These are phyloP conservation scores for Rhizopus stolonifer DNA, from an alignment of 371 early-diverging fungal genomes.

Conservation along the genomic window DNA sequence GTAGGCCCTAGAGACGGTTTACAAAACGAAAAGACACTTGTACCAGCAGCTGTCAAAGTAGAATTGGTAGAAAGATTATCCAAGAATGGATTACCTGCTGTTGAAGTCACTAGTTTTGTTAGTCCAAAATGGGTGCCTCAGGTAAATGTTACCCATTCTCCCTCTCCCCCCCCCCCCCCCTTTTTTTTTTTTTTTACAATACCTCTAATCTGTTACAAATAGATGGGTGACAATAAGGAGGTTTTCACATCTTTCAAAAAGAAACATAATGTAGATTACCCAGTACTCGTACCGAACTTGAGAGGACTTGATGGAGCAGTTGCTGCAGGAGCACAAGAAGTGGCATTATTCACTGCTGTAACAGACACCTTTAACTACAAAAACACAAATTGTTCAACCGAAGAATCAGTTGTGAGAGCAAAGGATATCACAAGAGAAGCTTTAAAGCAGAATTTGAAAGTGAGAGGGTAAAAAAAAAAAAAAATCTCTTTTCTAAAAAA, in stretches of 20 bases:
- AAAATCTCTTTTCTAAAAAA: not conserved
- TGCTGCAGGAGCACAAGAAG: constrained; percentile 77
- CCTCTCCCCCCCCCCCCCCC: too few species aligned
- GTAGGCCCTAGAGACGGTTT: constrained; percentile 96
- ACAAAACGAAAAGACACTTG: constrained; percentile 91
- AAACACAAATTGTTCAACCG: constrained; percentile 93
- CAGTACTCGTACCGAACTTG: constrained; percentile 91
- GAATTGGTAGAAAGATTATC: constrained; percentile 82
- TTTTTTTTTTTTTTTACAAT: too few species aligned
- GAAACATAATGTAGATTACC: constrained; percentile 71
- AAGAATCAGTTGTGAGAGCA: constrained; percentile 79
- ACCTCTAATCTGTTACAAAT: too few species aligned
- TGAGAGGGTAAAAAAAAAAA: constrained; percentile 67
- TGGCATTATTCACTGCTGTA: constrained; percentile 93
- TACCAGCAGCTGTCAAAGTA: constrained; percentile 82
- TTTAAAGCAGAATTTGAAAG: constrained; percentile 63
- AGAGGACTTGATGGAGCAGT: constrained; percentile 86
- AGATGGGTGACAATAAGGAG: constrained; percentile 85
- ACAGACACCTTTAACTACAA: constrained; percentile 85
- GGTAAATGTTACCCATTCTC: constrained; percentile 37
- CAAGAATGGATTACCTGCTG: constrained; percentile 79
- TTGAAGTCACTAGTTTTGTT: constrained; percentile 96
- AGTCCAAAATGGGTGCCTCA: constrained; percentile 98
- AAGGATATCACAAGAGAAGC: constrained; percentile 70
- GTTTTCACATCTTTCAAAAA: constrained; percentile 73